These are phyloP conservation scores for Aspergillus sclerotialis DNA, from an alignment of 2,329 filamentous ascomycete genomes.

Conservation along the genomic window DNA sequence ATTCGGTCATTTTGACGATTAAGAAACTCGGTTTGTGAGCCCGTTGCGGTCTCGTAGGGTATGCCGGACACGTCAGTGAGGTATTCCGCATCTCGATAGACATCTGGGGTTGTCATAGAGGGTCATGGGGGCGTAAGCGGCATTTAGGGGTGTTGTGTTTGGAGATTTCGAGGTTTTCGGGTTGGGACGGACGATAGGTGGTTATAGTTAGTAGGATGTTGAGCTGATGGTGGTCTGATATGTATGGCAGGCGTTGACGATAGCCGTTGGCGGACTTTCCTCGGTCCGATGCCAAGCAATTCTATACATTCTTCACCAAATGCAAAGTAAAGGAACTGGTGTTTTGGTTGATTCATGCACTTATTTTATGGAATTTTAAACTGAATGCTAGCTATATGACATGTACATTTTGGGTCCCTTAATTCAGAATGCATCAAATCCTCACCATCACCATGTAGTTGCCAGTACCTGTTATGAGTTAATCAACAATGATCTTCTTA, in stretches of 20 bases:
- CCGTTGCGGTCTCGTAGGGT: conserved; percentile 21
- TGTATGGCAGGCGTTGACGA: conserved; percentile 1
- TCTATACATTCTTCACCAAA: too few relatives aligned
- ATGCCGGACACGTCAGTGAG: conserved; percentile 40
- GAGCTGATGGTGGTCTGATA: neutral
- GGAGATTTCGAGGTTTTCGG: neutral
- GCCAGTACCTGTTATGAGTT: conserved; percentile 2
- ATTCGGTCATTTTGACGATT: conserved; percentile 19
- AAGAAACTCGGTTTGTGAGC: conserved; percentile 9
- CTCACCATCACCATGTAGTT: neutral
- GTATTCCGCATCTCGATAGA: conserved; percentile 40
- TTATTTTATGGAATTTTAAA: too few relatives aligned
- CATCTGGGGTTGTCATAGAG: conserved; percentile 42
- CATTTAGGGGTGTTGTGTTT: conserved; percentile 8
- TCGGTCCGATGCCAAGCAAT: conserved; percentile 11
- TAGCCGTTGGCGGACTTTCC: conserved; percentile 11
- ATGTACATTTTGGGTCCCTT: too few relatives aligned
- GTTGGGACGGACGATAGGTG: neutral
- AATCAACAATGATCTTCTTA: conserved; percentile 77
- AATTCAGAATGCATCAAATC: too few relatives aligned
- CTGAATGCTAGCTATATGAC: too few relatives aligned
- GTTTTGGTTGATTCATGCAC: too few relatives aligned
- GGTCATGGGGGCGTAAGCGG: conserved; percentile 33
- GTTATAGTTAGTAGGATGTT: neutral
- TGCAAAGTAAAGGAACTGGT: too few relatives aligned